Evolutionary conservation across 331 rosid genomes (phyloP).

Genomic region (Erythrophleum ivorense): DNA sequence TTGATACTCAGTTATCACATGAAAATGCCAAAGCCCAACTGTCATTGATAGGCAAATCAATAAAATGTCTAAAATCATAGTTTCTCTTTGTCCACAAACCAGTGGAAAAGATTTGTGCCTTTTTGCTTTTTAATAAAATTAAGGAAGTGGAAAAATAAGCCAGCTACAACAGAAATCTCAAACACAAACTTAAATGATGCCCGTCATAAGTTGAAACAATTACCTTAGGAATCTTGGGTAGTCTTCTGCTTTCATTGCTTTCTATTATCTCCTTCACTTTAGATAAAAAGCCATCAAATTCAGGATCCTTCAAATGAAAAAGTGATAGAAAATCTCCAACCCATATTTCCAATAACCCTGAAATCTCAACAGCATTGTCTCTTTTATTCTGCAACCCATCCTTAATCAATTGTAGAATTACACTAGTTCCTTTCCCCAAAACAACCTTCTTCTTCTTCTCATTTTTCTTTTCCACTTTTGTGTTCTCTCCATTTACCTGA

Average conservation of each 20-base stretch:
- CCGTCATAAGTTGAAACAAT: conserved; percentile 3
- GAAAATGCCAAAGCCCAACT: background rate
- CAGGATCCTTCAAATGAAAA: conserved; percentile 61
- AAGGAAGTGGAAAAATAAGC: background rate
- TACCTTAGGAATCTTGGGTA: conserved; percentile 97
- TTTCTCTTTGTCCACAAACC: conserved; percentile 18
- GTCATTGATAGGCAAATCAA: conserved; percentile 15
- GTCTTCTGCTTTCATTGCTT: conserved; percentile 93
- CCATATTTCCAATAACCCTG: conserved; percentile 55
- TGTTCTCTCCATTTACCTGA: conserved; percentile 51
- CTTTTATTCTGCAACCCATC: conserved; percentile 57
- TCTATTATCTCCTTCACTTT: conserved; percentile 78
- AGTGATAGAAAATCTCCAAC: conserved; percentile 55
- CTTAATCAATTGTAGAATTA: conserved; percentile 67
- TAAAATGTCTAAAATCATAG: background rate
- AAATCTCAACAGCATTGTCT: conserved; percentile 42
- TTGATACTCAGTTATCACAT: background rate
- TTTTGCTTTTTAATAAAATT: background rate
- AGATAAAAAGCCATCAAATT: conserved; percentile 57
- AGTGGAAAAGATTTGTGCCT: background rate
- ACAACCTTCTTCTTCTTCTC: conserved; percentile 81
- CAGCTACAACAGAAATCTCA: conserved; percentile 15
- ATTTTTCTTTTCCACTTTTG: conserved; percentile 60
- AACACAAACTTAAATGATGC: conserved; percentile 16
- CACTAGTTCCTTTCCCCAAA: conserved; percentile 78